A percentile compares a stretch with the other conserved stretches of the same genome.
Conservation (phyloP, 768 basidiomycete species). For the Vararia minispora region DNA sequence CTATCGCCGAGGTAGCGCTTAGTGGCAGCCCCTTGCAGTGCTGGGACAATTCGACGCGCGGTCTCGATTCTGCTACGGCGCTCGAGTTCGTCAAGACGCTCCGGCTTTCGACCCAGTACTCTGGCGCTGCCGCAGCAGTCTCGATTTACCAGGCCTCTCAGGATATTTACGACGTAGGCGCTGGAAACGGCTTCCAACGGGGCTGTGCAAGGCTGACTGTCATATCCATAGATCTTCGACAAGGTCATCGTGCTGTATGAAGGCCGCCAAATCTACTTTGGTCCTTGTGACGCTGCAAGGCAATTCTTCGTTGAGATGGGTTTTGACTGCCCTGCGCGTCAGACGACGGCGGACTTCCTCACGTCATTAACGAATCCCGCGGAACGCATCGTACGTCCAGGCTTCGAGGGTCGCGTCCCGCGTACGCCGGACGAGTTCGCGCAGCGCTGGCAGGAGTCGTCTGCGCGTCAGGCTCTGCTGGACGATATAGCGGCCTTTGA, state of each 20-base stretch:
- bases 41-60: constrained; percentile 79
- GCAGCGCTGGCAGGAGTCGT: constrained; percentile 42
- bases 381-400: constrained; percentile 65
- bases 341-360: constrained; percentile 80
- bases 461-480: constrained; percentile 31
- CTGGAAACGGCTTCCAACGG: too few species aligned
- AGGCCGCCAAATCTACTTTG: constrained; percentile 76
- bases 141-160: too few species aligned
- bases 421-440: constrained; percentile 61
- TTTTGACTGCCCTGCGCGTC: constrained; percentile 64
- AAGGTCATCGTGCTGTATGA: constrained; percentile 79
- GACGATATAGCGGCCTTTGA: constrained; percentile 46
- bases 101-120: constrained; percentile 74
- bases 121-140: too few species aligned
- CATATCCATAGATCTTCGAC: constrained; percentile 73
- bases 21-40: constrained; percentile 71
- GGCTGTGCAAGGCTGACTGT: constrained; percentile 84
- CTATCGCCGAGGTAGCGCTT: constrained; percentile 82
- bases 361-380: constrained; percentile 74
- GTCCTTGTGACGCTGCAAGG: constrained; percentile 61
- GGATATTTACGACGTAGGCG: constrained; percentile 29
- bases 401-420: constrained; percentile 46
- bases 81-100: constrained; percentile 76
- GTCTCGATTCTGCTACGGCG: constrained; percentile 79
- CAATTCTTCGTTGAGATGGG: constrained; percentile 70